Conservation (phyloP, 2,329 filamentous ascomycete genomes). For the Blastomyces parvus region DNA sequence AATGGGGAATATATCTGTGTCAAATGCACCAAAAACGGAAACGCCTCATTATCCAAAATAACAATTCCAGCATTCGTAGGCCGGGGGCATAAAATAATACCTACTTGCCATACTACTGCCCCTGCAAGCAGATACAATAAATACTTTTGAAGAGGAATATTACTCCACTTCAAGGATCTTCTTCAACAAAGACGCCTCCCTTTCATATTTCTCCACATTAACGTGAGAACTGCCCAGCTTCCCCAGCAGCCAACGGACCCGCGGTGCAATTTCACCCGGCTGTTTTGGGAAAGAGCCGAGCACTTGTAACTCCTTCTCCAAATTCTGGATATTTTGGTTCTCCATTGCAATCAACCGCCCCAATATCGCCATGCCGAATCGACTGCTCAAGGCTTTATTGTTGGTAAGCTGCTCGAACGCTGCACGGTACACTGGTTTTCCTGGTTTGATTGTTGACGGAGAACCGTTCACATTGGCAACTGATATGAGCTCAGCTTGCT, state of each 20-base stretch:
- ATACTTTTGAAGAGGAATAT: slow-evolving; percentile 17
- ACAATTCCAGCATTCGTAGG: background rate
- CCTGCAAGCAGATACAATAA: background rate
- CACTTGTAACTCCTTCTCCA: slow-evolving; percentile 64
- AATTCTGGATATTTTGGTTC: slow-evolving; percentile 63
- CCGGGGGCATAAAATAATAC: background rate
- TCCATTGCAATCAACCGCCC: slow-evolving; percentile 62
- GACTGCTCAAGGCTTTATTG: slow-evolving; percentile 63
- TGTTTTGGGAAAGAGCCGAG: slow-evolving; percentile 62
- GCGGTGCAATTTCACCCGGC: slow-evolving; percentile 55
- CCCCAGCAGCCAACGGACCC: slow-evolving; percentile 61
- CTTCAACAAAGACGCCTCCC: slow-evolving; percentile 61
- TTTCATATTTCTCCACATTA: slow-evolving; percentile 65
- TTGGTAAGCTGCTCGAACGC: slow-evolving; percentile 65
- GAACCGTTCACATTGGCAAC: slow-evolving; percentile 65
- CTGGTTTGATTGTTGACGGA: slow-evolving; percentile 66
- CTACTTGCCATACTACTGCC: background rate
- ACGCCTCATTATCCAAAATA: background rate
- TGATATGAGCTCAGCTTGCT: slow-evolving; percentile 76
- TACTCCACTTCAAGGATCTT: slow-evolving; percentile 54
- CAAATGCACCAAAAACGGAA: background rate
- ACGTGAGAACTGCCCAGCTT: slow-evolving; percentile 67
- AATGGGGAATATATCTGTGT: background rate
- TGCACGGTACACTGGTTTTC: slow-evolving; percentile 75
- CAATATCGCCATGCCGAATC: slow-evolving; percentile 63